Evolutionary conservation across 192 early-diverging fungal genomes (phyloP), one percentile per base, ranked within the genome.

Genomic region (Mortierella claussenii): DNA sequence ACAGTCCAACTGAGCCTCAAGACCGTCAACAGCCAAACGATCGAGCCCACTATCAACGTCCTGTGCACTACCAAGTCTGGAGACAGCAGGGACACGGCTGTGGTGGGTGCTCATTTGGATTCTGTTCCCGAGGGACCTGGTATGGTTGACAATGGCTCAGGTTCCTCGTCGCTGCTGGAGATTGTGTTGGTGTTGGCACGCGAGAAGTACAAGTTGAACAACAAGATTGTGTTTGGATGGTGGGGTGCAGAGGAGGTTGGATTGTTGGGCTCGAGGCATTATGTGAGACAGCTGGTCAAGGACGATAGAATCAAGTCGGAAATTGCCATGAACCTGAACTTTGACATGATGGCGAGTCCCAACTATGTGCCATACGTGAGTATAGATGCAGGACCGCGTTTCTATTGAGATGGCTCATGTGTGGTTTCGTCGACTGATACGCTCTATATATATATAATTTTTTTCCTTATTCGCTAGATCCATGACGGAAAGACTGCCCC

Each of bases 211-310:
- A 18, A 48, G 18, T 73, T 87, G 12, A 79, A 76, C 43, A 88
- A 85, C 79, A 84, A 88, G 28, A 76, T 91, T 45, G 83, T 88
- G 17, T 90, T 92, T 86, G 88, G 87, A 10, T 92, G 86, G 86
- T 92, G 90, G 89, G 81, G 88, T 17, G 90, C 89, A 56, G 90
- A 92, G 61, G 89, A 92, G 47, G 85, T 89, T 54, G 90, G 90
- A 49, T 66, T 89, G 15, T 58, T 89, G 47, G 90, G 90, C 18
- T 89, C 89, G 36, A 80, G 86, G 13, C 82, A 88, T 33, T 87
- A 86, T 70, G 86, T 86, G 4, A 79, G 82, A 11, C 68, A 82
- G 30, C 49, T 89, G 61, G 73, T 81, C 12, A 75, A 61, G 51
- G 57, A 54, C 27, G 75, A 80, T 20, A 71, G 80, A 11, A 54